Base-by-base conservation (phyloP, 1,284 basidiomycete genomes). In the Ceratobasidium sp. region DNA sequence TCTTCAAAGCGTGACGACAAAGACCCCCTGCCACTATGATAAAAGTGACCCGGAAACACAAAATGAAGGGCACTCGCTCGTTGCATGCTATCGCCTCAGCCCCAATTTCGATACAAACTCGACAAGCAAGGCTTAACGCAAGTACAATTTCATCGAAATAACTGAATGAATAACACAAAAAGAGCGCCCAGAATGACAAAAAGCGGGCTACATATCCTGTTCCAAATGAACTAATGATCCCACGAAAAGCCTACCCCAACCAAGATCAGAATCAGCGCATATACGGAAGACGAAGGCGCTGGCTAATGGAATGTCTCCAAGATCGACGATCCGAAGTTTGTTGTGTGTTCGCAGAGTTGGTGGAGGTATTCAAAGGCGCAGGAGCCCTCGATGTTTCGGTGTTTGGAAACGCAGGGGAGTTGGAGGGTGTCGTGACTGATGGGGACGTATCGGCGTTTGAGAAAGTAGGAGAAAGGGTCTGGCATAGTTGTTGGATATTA, bases 161-260 rank as follows among this genome's bases (percentile, higher is more conserved):
- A 52, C 20, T 52, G 50, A 52, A 52, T 52, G 50, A 52, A 52
- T 52, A 52, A 52, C 50, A 52, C 50, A 52, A 52, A 52, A 30
- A n/a, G 20, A 52, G 20, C 1, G 8, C 50, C 18, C 20, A 52
- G 5, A 52, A 52, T 23, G n/a, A 52, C 50, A 52, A 52, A 52
- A 52, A 20, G 50, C 3, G 8, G 8, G 8, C n/a, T 18, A 52
- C 50, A 52, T 12, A n/a, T 10, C 20, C 18, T 52, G 3, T 52
- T 10, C 50, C 50, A 52, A 18, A 18, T 10, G n/a, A 52, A 52
- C 50, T 14, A 52, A 52, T 52, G 18, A 52, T 23, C 7, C 20
- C 50, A n/a, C 8, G 20, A 10, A 23, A 50, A 50, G 5, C 50
- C 50, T 23, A 23, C 10, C 10, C 10, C 41, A 44, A 8, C 14